Evolutionary conservation across 2,329 filamentous ascomycete species (phyloP).

Genomic region (Ampelomyces quisqualis): DNA sequence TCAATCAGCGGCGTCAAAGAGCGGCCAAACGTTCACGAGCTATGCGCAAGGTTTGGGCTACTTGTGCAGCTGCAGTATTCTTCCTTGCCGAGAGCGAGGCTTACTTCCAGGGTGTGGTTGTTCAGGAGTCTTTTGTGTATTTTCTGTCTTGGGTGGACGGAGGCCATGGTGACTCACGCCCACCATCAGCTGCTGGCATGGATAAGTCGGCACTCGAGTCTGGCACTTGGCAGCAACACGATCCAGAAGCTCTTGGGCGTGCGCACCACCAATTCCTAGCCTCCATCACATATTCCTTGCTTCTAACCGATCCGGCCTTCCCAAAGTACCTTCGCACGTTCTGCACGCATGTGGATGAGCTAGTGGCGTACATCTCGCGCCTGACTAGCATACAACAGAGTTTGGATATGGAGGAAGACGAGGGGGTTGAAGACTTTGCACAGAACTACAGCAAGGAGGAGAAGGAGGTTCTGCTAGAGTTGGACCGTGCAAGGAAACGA

Average conservation of each 20-base stretch:
- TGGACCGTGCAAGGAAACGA: slow-evolving; percentile 63
- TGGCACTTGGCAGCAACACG: slow-evolving; percentile 54
- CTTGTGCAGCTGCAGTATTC: slow-evolving; percentile 81
- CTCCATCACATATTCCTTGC: slow-evolving; percentile 64
- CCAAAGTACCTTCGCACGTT: slow-evolving; percentile 66
- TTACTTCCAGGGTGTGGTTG: slow-evolving; percentile 88
- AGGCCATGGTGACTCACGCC: slow-evolving; percentile 9
- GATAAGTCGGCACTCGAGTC: slow-evolving; percentile 3
- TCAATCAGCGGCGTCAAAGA: slow-evolving; percentile 63
- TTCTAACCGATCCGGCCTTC: slow-evolving; percentile 65
- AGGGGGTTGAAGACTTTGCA: slow-evolving; percentile 66
- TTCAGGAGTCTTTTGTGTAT: slow-evolving; percentile 76
- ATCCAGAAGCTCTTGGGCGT: slow-evolving; percentile 79
- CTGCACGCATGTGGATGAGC: slow-evolving; percentile 74
- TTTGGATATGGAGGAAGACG: slow-evolving; percentile 77
- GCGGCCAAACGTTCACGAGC: slow-evolving; percentile 63
- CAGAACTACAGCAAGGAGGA: slow-evolving; percentile 66
- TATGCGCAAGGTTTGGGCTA: slow-evolving; percentile 87
- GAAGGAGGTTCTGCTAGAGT: slow-evolving; percentile 62
- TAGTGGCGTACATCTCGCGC: slow-evolving; percentile 73
- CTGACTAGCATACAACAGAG: slow-evolving; percentile 75
- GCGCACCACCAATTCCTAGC: slow-evolving; percentile 78
- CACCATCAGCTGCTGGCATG: neutral
- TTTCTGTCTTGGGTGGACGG: slow-evolving; percentile 72
- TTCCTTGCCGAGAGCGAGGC: slow-evolving; percentile 83